phyloP scores from a whole-genome alignment of 2,329 filamentous ascomycete species.

The Penicillium sp. region DNA sequence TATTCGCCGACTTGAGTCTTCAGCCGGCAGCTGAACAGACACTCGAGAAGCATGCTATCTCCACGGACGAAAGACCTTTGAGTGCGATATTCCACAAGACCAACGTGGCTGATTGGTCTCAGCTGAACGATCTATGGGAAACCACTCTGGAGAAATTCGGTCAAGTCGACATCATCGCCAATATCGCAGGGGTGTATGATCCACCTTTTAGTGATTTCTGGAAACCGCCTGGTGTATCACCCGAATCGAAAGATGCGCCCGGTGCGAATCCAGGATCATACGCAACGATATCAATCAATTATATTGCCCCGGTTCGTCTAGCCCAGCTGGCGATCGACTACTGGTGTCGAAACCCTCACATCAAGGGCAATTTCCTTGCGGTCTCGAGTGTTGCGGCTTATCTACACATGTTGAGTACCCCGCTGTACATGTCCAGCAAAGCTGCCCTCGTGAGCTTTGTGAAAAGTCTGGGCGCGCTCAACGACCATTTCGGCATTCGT shows the following conservation, averaged over 20 bases:
- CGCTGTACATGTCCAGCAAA: slow-evolving; percentile 7
- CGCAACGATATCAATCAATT: slow-evolving; percentile 23
- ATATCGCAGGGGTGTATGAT: slow-evolving; percentile 13
- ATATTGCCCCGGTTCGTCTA: slow-evolving; percentile 22
- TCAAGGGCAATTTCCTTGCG: not conserved
- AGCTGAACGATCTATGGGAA: slow-evolving; percentile 25
- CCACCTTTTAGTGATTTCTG: slow-evolving; percentile 26
- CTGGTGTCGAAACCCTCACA: slow-evolving; percentile 2
- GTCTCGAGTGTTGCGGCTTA: slow-evolving; percentile 1
- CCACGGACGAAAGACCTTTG: not conserved
- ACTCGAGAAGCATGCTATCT: slow-evolving; percentile 1
- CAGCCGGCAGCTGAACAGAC: slow-evolving; percentile 24
- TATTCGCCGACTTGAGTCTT: slow-evolving; percentile 28
- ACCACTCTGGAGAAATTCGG: slow-evolving; percentile 17
- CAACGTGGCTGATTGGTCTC: slow-evolving; percentile 26
- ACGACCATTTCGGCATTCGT: not conserved
- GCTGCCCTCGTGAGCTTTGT: slow-evolving; percentile 4
- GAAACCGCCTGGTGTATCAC: slow-evolving; percentile 22
- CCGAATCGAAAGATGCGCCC: slow-evolving; percentile 16
- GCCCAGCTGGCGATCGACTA: slow-evolving; percentile 30
- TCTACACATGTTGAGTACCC: not conserved
- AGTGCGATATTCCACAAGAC: slow-evolving; percentile 7
- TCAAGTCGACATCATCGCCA: slow-evolving; percentile 18
- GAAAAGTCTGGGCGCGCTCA: not conserved
- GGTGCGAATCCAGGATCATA: slow-evolving; percentile 18